phyloP scores from a whole-genome alignment of 176 grass and related monocot genomes.

The Ensete ventricosum region DNA sequence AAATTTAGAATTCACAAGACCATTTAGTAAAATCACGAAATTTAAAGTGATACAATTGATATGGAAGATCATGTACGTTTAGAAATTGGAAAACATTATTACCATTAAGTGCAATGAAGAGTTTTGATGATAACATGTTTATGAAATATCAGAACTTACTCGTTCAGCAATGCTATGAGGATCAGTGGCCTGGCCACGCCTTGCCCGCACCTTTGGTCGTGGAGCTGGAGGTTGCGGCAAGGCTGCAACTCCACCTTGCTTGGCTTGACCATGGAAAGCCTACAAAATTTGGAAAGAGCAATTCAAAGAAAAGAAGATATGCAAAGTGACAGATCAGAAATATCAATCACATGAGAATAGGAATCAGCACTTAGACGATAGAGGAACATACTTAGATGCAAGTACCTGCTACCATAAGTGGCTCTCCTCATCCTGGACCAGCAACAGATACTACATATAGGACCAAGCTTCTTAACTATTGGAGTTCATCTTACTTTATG shows the following conservation, averaged over 20 bases:
- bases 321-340: background rate
- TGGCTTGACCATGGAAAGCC: constrained; percentile 64
- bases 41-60: no score
- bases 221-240: constrained; percentile 56
- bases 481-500: background rate
- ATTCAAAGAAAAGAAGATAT: background rate
- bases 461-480: background rate
- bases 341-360: background rate
- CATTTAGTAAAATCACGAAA: no score
- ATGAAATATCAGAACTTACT: constrained; percentile 25
- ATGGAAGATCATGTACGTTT: background rate
- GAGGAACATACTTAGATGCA: background rate
- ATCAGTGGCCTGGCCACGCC: constrained; percentile 87
- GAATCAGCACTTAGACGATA: background rate
- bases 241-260: constrained; percentile 45
- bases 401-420: background rate
- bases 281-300: background rate
- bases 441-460: background rate
- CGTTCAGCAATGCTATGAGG: constrained; percentile 96
- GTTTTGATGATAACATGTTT: background rate
- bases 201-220: constrained; percentile 82
- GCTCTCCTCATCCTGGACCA: background rate
- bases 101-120: background rate
- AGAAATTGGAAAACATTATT: background rate
- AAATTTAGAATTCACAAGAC: background rate